These are phyloP conservation scores for Mycena alexandri DNA, from an alignment of 768 basidiomycete species.

Conservation along the genomic window DNA sequence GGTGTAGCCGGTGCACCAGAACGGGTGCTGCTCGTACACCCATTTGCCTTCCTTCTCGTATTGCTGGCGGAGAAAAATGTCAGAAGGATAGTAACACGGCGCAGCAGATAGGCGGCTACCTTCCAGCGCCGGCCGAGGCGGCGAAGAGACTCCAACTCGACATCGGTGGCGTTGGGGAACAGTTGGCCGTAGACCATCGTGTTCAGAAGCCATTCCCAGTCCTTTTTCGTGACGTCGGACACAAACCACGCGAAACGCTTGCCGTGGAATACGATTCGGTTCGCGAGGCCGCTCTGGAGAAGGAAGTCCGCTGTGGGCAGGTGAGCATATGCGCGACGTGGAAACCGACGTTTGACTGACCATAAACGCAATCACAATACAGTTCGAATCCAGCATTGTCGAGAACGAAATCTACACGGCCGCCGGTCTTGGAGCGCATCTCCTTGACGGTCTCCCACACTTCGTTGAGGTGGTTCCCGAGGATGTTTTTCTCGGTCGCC, in stretches of 20 bases:
- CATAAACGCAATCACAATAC: conserved; percentile 90
- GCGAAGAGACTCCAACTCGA: conserved; percentile 84
- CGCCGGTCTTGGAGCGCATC: conserved; percentile 77
- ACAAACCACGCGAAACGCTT: conserved; percentile 97
- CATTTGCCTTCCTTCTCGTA: conserved; percentile 94
- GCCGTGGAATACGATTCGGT: conserved; percentile 91
- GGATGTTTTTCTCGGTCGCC: conserved; percentile 95
- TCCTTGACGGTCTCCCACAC: conserved; percentile 83
- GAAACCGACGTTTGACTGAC: conserved; percentile 53
- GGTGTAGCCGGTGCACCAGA: conserved; percentile 97
- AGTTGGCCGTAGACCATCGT: conserved; percentile 92
- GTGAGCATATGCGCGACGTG: neutral
- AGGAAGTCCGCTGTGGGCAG: conserved; percentile 86
- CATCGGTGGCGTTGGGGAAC: conserved; percentile 86
- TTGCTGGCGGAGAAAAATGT: conserved; percentile 61
- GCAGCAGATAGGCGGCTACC: conserved; percentile 53
- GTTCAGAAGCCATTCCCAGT: conserved; percentile 94
- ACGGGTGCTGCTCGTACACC: conserved; percentile 94
- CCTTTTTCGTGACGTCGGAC: conserved; percentile 91
- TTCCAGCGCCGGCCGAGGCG: conserved; percentile 91
- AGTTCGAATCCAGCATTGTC: conserved; percentile 93
- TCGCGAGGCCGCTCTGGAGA: conserved; percentile 89
- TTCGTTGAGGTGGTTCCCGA: conserved; percentile 83
- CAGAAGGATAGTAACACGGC: neutral
- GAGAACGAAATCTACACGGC: conserved; percentile 84